Evolutionary conservation across 148 eudicot genomes (phyloP).

Genomic region (Suaeda aralocaspica): DNA sequence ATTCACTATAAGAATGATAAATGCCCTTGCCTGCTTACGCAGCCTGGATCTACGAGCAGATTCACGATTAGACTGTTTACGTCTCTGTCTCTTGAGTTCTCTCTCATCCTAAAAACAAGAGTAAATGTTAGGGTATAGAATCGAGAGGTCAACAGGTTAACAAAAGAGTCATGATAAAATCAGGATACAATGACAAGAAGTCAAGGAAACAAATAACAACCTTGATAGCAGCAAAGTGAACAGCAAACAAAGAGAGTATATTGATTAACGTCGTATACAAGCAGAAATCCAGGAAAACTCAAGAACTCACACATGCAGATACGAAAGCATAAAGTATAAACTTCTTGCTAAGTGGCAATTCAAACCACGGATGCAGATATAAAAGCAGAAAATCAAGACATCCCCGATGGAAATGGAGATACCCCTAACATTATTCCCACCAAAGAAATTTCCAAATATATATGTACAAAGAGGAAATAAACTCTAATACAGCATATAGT

Average conservation of each 20-base stretch:
- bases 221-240: not conserved
- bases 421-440: too few species aligned
- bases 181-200: not conserved
- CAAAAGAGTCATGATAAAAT: not conserved
- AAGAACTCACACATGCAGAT: not conserved
- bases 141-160: not conserved
- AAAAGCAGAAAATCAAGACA: too few species aligned
- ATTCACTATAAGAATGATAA: not conserved
- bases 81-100: conserved; percentile 88
- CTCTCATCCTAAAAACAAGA: conserved; percentile 75
- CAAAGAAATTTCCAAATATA: not conserved
- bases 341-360: too few species aligned
- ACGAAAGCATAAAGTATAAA: too few species aligned
- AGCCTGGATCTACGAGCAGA: conserved; percentile 95
- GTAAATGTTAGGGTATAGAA: not conserved
- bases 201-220: not conserved
- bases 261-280: not conserved
- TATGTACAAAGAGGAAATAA: not conserved
- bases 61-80: conserved; percentile 97
- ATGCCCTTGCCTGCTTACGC: conserved; percentile 75
- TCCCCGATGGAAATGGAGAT: too few species aligned
- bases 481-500: not conserved
- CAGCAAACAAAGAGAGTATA: not conserved
- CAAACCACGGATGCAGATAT: too few species aligned
- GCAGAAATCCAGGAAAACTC: not conserved